A percentile compares a stretch with the other conserved stretches of the same genome.
Conservation (phyloP, 805 yeast genomes). For the Candida pseudofarinosa region DNA sequence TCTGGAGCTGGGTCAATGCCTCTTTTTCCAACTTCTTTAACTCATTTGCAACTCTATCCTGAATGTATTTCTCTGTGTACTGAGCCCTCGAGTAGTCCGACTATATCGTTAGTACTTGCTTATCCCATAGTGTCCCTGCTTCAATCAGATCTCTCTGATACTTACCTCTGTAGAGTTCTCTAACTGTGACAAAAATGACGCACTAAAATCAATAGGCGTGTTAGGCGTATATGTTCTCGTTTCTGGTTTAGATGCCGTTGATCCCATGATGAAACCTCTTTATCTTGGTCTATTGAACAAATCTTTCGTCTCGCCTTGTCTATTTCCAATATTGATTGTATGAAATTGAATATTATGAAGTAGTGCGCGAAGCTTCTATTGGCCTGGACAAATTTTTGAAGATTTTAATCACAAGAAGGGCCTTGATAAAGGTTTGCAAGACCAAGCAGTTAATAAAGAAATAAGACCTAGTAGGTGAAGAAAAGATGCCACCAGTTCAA, state of each 20-base stretch:
- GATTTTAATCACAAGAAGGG: not conserved
- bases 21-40: constrained; percentile 51
- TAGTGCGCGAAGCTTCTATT: constrained; percentile 1
- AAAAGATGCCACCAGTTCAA: constrained; percentile 60
- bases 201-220: constrained; percentile 65
- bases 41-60: constrained; percentile 59
- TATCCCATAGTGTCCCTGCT: not conserved
- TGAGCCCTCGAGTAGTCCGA: constrained; percentile 71
- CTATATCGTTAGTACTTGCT: constrained; percentile 12
- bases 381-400: not conserved
- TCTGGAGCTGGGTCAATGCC: constrained; percentile 49
- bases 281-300: not conserved
- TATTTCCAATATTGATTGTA: not conserved
- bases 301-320: not conserved
- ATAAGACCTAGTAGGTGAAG: not conserved
- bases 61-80: constrained; percentile 60
- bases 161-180: constrained; percentile 54
- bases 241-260: constrained; percentile 57
- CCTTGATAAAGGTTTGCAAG: not conserved
- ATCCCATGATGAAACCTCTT: constrained; percentile 45
- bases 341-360: not conserved
- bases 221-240: constrained; percentile 63
- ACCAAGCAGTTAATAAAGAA: not conserved
- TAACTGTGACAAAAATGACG: constrained; percentile 58
- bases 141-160: constrained; percentile 5